These are phyloP conservation scores for Neofusicoccum laricinum DNA, from an alignment of 2,329 filamentous ascomycete species.

Conservation along the genomic window DNA sequence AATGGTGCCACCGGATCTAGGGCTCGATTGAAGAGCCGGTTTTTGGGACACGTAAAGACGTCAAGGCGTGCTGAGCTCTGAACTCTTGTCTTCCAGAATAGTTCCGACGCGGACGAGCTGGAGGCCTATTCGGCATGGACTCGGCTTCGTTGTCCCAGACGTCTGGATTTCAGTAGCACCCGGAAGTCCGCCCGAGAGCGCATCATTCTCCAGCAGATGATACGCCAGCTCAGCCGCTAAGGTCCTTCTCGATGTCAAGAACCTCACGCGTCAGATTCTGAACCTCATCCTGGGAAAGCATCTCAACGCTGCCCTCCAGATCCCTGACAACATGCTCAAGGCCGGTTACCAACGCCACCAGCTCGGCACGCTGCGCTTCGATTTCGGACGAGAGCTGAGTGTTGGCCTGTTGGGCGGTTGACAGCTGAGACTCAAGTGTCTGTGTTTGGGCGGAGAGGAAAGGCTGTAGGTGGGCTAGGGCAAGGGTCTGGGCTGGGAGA, in stretches of 20 bases:
- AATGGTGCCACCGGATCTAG: no score
- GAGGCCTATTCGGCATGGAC: no score
- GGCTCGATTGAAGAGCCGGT: no score
- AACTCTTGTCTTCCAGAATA: no score
- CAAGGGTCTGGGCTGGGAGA: conserved; percentile 54
- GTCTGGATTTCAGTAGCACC: no score
- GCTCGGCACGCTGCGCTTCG: conserved; percentile 54
- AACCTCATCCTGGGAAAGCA: conserved; percentile 38
- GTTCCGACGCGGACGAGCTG: no score
- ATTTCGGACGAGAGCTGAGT: conserved; percentile 51
- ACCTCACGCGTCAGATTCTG: conserved; percentile 35
- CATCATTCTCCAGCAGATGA: neutral
- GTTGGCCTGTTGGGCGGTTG: conserved; percentile 52
- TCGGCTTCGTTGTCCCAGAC: no score
- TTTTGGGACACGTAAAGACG: no score
- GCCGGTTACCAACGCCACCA: conserved; percentile 52
- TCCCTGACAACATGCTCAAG: conserved; percentile 58
- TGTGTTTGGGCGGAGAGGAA: conserved; percentile 51
- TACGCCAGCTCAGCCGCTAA: neutral
- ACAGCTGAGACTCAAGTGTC: conserved; percentile 50
- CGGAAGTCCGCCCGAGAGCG: no score
- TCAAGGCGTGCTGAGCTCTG: no score
- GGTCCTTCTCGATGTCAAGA: conserved; percentile 27
- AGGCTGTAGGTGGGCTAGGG: conserved; percentile 58
- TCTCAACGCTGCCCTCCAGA: conserved; percentile 50